Evolutionary conservation across 768 basidiomycete genomes (phyloP).

Genomic region (Pulveroboletus ravenelii): DNA sequence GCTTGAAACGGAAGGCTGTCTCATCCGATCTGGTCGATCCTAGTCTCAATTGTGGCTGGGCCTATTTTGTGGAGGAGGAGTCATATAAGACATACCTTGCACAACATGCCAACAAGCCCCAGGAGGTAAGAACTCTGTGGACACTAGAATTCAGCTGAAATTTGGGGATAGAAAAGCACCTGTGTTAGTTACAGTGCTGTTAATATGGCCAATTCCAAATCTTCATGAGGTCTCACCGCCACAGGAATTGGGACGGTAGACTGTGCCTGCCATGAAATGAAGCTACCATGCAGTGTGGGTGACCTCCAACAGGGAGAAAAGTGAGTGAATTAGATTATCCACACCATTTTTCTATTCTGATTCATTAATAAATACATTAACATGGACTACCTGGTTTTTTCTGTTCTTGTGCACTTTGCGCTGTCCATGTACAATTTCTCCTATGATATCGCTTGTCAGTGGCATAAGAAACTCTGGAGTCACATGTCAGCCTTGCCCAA

Average conservation of each 20-base stretch:
- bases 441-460: neutral
- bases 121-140: constrained; percentile 16
- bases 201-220: neutral
- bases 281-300: neutral
- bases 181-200: neutral
- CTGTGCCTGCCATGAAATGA: constrained; percentile 1
- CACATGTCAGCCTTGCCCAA: neutral
- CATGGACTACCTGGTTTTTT: no score
- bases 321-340: neutral
- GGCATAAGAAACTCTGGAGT: no score
- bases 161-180: neutral
- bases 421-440: neutral
- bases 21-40: constrained; percentile 15
- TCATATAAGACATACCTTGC: constrained; percentile 18
- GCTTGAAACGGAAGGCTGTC: no score
- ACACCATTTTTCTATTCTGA: neutral
- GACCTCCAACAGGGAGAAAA: constrained; percentile 1
- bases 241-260: neutral
- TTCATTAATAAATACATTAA: no score
- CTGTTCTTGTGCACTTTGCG: neutral
- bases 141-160: neutral
- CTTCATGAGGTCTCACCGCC: neutral
- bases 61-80: constrained; percentile 23
- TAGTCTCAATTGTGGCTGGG: constrained; percentile 16
- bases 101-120: neutral